Base-by-base conservation (phyloP, 257 asterid genomes). In the Nicotiana tabacum region DNA sequence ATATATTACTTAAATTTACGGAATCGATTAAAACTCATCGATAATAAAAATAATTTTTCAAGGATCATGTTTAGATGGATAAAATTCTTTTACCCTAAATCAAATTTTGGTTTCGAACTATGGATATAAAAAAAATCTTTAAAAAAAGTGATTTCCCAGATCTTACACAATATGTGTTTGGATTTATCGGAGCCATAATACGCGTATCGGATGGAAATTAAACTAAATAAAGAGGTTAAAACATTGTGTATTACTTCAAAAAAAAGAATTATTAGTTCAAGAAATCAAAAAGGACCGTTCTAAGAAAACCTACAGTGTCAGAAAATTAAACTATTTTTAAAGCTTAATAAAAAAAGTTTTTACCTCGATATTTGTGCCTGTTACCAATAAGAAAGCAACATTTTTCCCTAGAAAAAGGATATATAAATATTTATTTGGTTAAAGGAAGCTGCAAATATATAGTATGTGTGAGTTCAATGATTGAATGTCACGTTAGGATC, bases 401-500 rank as follows among this genome's bases (percentile, higher is more conserved):
- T 64, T 56, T 89, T 86, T 87, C 85, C 80, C 11, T 76, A 46
- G 37, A 33, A 33, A 53, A 37, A 33, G 78, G 78, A 72, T 72
- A 43, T 33, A 13, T 43, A 72, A 13, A 21, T 46, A 46, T 46
- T 46, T 72, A 78, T 83, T 72, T 58, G 78, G 89, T 84, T 80
- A 83, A 85, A 86, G 65, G 80, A 67, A 82, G 48, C 84, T 68
- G 66, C 76, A 81, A 85, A 83, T 88, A 85, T 43, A 43, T 43
- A 39, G 48, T 83, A 77, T 74, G 70, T 66, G 67, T 86, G 84
- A 70, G 87, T 53, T 80, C 90, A 91, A 91, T 91, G 94, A 91
- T 91, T 90, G 91, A 90, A 56, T 27, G 87, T 88, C 93, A 90
- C 90, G 92, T 91, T 90, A 86, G 83, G 82, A 74, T 77, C 12